phyloP scores from a whole-genome alignment of 2,329 filamentous ascomycete species.

The Curvularia sp. region DNA sequence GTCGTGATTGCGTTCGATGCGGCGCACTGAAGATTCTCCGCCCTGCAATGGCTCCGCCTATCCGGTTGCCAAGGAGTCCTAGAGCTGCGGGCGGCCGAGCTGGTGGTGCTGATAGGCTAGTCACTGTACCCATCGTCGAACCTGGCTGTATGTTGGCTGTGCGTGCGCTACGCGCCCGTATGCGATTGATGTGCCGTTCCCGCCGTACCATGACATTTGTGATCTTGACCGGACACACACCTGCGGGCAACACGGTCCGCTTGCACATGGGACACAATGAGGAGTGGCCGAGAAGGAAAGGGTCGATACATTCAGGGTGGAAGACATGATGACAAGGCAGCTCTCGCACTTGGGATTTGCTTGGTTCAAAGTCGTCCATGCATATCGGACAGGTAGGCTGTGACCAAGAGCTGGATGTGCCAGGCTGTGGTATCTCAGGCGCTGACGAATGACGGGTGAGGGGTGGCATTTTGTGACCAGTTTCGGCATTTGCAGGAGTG shows the following conservation, averaged over 20 bases:
- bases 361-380: constrained; percentile 76
- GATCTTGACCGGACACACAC: constrained; percentile 55
- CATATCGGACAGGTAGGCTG: constrained; percentile 93
- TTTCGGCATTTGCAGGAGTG: constrained; percentile 23
- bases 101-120: constrained; percentile 6
- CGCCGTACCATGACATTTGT: constrained; percentile 87
- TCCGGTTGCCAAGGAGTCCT: constrained; percentile 34
- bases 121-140: constrained; percentile 1
- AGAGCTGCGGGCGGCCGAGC: constrained; percentile 21
- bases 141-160: constrained; percentile 13
- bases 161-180: constrained; percentile 58
- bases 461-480: constrained; percentile 23
- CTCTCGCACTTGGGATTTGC: constrained; percentile 77
- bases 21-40: constrained; percentile 46
- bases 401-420: constrained; percentile 55
- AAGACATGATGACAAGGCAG: constrained; percentile 92
- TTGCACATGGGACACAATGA: constrained; percentile 94
- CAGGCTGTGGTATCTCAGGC: constrained; percentile 15
- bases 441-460: constrained; percentile 31
- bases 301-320: constrained; percentile 89
- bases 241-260: constrained; percentile 76
- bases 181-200: constrained; percentile 71
- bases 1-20: constrained; percentile 26
- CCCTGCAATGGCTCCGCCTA: constrained; percentile 32
- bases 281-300: constrained; percentile 77